Base-by-base conservation (phyloP, 2,329 filamentous ascomycete species). In the Ophiostoma ulmi region DNA sequence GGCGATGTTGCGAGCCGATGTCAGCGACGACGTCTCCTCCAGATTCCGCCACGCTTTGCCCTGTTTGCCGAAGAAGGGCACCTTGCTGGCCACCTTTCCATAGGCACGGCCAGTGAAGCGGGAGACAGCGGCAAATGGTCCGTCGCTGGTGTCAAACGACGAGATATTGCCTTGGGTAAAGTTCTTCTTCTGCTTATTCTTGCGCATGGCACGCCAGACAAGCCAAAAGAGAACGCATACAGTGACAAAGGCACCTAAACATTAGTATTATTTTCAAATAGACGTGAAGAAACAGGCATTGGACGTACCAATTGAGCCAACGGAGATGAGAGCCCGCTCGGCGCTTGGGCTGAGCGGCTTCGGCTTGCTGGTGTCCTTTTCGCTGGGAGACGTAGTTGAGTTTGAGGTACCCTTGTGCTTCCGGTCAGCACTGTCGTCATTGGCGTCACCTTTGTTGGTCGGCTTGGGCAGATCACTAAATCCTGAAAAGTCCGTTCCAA, bases 211-310 rank as follows among this genome's bases (percentile, higher is more conserved):
- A n/a, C 80, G 79, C 77, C 80, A 84, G 5, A 81, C 75, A 35
- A 84, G 77, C 82, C 82, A 85, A 8, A 75, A 74, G 35, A 84
- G 71, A 72, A 83, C 82, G 69, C 80, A 82, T 10, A 83, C 72
- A 38, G 83, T 75, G 26, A 85, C 80, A 68, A 84, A 82, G 6
- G 78, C 79, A 38, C 81, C 84, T 83, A 3, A 13, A 10, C 8
- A 13, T 65, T 14, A 48, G 13, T 17, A 26, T 66, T n/a, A 68
- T 48, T 44, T 44, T 44, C 6, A n/a, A 31, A 20, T 13, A 22
- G 31, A 6, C 22, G 11, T 55, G 48, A 48, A 13, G 48, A 58
- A 13, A 26, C 10, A 58, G 10, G 7, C 35, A 17, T 31, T 3
- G 17, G 6, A 63, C 76, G 69, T 73, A 80, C 78, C 78, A 69